phyloP scores from a whole-genome alignment of 2,329 filamentous ascomycete genomes.

The Hyphodiscus sp. region DNA sequence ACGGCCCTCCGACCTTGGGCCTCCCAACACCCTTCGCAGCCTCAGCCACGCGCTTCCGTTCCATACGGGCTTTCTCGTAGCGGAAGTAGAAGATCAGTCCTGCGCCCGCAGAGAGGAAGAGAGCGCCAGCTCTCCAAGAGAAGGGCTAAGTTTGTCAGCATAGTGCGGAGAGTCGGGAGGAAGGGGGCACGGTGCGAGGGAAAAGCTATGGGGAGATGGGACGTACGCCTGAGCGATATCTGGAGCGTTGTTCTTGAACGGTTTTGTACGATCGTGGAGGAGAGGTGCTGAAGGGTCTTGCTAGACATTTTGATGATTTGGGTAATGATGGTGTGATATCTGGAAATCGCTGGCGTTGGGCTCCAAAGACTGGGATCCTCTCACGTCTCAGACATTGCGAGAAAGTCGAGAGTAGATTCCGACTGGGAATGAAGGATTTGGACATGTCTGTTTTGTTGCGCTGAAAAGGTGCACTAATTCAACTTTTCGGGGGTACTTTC shows the following conservation, averaged over 20 bases:
- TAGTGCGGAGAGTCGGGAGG: background rate
- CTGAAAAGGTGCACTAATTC: too few relatives aligned
- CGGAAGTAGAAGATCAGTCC: constrained; percentile 87
- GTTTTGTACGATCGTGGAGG: constrained; percentile 25
- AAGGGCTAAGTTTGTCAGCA: constrained; percentile 59
- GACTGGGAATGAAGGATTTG: constrained; percentile 21
- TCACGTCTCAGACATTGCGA: constrained; percentile 10
- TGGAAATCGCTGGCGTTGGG: constrained; percentile 11
- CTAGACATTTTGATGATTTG: too few relatives aligned
- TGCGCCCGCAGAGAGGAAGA: constrained; percentile 75
- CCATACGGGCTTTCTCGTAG: constrained; percentile 85
- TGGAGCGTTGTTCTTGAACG: constrained; percentile 27
- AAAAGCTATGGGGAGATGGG: background rate
- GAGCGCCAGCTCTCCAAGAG: constrained; percentile 80
- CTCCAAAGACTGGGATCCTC: background rate
- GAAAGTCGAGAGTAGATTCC: constrained; percentile 19
- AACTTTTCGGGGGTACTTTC: too few relatives aligned
- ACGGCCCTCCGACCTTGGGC: constrained; percentile 87
- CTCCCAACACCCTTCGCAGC: constrained; percentile 87
- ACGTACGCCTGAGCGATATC: constrained; percentile 28
- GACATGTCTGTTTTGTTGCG: constrained; percentile 21
- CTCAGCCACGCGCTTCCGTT: constrained; percentile 81
- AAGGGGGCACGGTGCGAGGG: background rate
- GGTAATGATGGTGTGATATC: constrained; percentile 5
- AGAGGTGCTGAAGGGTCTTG: constrained; percentile 14